Base-by-base conservation (phyloP, 306 rosid species). In the Malus orientalis region DNA sequence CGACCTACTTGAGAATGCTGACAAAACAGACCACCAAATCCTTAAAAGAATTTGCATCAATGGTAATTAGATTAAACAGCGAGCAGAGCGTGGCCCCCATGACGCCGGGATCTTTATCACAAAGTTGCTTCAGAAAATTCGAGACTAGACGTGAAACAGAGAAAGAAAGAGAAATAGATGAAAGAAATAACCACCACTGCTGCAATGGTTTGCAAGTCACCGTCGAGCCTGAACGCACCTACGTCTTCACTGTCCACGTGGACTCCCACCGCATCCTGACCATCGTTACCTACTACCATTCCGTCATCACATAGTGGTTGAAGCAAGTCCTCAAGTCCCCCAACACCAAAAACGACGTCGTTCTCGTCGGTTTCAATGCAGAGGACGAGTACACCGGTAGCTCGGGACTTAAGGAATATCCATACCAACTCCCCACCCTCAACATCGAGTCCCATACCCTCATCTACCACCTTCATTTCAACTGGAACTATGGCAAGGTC, bases 191-290 rank as follows among this genome's bases (percentile, higher is more conserved):
- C 18, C 30, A 32, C 23, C 11, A 25, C 30, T 10, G 42, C 42
- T 2, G 9, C 10, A 38, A 83, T 66, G 78, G 76, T 29, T 20
- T 75, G 45, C 54, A 75, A 0, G 10, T 79, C 66, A 27, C 9
- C 38, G 18, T 49, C 14, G 11, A 33, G 33, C 49, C 6, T 15
- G 4, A 33, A n/a, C 3, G 18, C 30, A 13, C 11, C 23, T 1
- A 33, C 47, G 33, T 67, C 79, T 76, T 47, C 84, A 79, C 73
- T 49, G 70, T 83, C 47, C 49, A 20, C 36, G 71, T 58, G 69
- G 70, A 42, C 18, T n/a, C 66, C 76, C 76, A 57, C 36, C 87
- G 82, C 66, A 84, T 80, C 70, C 84, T 80, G 58, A 74, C 72
- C 67, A 20, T 80, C 70, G 10, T 4, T 36, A 68, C 84, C 13